Evolutionary conservation across 805 yeast species (phyloP).

Genomic region (Torulaspora delbrueckii): DNA sequence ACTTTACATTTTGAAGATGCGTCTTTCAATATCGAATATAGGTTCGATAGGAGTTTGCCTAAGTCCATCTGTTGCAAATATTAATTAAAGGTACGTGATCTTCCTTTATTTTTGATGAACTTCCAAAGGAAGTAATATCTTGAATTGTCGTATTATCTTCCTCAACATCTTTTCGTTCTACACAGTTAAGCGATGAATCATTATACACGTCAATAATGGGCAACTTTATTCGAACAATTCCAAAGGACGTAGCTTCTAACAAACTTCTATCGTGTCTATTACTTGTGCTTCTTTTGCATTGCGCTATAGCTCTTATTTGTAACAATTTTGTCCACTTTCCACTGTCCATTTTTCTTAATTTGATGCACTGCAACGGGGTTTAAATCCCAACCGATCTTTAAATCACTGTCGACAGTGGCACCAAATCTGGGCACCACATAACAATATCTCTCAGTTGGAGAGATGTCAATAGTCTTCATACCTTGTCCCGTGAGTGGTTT

Average conservation of each 20-base stretch:
- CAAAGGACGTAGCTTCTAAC: not conserved
- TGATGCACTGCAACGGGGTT: constrained; percentile 77
- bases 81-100: not conserved
- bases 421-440: constrained; percentile 91
- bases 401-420: constrained; percentile 71
- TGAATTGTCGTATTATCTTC: not conserved
- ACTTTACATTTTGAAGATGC: constrained; percentile 33
- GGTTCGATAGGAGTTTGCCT: constrained; percentile 12
- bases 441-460: constrained; percentile 69
- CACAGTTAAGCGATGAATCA: not conserved
- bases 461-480: constrained; percentile 67
- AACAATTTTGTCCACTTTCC: constrained; percentile 46
- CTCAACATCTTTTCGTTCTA: not conserved
- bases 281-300: constrained; percentile 10
- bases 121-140: not conserved
- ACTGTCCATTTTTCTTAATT: constrained; percentile 57
- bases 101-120: not conserved
- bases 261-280: not conserved
- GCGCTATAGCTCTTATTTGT: constrained; percentile 27
- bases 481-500: constrained; percentile 85
- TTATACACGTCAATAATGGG: not conserved
- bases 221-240: not conserved
- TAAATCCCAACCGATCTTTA: constrained; percentile 83
- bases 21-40: constrained; percentile 22
- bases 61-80: constrained; percentile 4